phyloP scores from a whole-genome alignment of 2,329 filamentous ascomycete species.

The Pseudogymnoascus sp. region DNA sequence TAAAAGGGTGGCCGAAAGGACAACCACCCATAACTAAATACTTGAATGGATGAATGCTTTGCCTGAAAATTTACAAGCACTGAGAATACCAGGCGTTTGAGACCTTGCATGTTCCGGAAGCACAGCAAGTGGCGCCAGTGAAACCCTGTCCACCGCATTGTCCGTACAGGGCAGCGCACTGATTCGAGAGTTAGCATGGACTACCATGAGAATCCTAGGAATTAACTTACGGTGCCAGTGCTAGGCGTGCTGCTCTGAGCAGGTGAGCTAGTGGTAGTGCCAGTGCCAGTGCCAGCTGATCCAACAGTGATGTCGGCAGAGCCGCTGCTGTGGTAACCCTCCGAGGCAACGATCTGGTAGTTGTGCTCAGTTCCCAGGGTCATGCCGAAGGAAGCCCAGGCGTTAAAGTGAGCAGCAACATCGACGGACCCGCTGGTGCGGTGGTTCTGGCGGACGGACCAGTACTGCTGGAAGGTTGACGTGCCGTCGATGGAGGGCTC shows the following conservation, averaged over 20 bases:
- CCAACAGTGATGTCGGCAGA: slow-evolving; percentile 35
- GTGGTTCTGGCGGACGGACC: slow-evolving; percentile 42
- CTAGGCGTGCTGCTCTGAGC: neutral
- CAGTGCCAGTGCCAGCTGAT: neutral
- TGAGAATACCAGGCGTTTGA: neutral
- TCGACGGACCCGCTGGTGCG: slow-evolving; percentile 42
- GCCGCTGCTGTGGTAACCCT: slow-evolving; percentile 44
- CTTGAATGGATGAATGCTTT: neutral
- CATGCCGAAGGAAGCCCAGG: slow-evolving; percentile 42
- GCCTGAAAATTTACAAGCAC: neutral
- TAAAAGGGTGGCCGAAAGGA: neutral
- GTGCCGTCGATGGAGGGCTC: slow-evolving; percentile 36
- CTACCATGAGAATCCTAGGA: neutral
- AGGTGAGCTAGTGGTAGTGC: neutral
- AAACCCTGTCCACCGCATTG: neutral
- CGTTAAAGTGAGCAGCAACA: slow-evolving; percentile 42
- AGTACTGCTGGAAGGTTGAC: slow-evolving; percentile 44
- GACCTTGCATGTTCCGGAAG: neutral
- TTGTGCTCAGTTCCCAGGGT: slow-evolving; percentile 37
- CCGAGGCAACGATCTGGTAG: slow-evolving; percentile 47
- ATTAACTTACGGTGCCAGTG: neutral
- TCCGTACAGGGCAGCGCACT: neutral
- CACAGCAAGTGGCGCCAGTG: neutral
- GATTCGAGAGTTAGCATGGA: neutral
- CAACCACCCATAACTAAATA: neutral